phyloP scores from a whole-genome alignment of 2,329 filamentous ascomycete species.

The Aspergillus phoenicis region DNA sequence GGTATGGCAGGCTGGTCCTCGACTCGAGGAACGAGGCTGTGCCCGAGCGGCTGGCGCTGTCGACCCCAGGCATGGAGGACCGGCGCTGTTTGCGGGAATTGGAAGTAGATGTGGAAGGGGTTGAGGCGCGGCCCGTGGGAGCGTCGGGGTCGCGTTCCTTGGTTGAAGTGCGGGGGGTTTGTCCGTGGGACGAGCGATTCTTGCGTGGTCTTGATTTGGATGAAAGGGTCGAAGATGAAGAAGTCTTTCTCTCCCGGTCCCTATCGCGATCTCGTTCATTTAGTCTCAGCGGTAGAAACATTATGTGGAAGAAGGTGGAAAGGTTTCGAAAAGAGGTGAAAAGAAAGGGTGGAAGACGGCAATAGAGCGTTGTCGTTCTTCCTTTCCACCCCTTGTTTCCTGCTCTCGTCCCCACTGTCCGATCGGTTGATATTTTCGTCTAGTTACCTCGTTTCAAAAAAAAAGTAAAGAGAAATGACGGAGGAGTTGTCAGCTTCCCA shows the following conservation, averaged over 20 bases:
- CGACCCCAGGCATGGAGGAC: slow-evolving; percentile 58
- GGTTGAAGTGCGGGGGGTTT: slow-evolving; percentile 35
- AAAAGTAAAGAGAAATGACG: slow-evolving; percentile 1
- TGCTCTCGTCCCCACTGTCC: slow-evolving; percentile 11
- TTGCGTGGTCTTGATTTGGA: slow-evolving; percentile 32
- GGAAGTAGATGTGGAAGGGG: slow-evolving; percentile 27
- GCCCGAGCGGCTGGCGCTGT: slow-evolving; percentile 36
- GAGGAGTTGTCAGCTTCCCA: not conserved
- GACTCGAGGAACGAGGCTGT: slow-evolving; percentile 47
- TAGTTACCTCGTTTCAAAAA: slow-evolving; percentile 28
- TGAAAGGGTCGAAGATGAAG: slow-evolving; percentile 29
- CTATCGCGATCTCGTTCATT: slow-evolving; percentile 39
- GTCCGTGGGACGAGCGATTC: slow-evolving; percentile 36
- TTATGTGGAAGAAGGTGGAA: slow-evolving; percentile 29
- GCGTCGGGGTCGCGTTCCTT: slow-evolving; percentile 36
- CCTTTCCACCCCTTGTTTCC: slow-evolving; percentile 18
- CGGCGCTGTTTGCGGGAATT: slow-evolving; percentile 31
- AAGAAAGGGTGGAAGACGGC: slow-evolving; percentile 23
- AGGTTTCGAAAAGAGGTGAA: slow-evolving; percentile 30
- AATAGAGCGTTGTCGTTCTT: slow-evolving; percentile 16
- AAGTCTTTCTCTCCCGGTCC: slow-evolving; percentile 30
- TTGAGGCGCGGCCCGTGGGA: slow-evolving; percentile 34
- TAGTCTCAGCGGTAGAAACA: slow-evolving; percentile 43
- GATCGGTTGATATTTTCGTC: slow-evolving; percentile 19
- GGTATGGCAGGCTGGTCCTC: slow-evolving; percentile 67